phyloP scores from a whole-genome alignment of 2,329 filamentous ascomycete genomes.

The Nothophoma quercina region DNA sequence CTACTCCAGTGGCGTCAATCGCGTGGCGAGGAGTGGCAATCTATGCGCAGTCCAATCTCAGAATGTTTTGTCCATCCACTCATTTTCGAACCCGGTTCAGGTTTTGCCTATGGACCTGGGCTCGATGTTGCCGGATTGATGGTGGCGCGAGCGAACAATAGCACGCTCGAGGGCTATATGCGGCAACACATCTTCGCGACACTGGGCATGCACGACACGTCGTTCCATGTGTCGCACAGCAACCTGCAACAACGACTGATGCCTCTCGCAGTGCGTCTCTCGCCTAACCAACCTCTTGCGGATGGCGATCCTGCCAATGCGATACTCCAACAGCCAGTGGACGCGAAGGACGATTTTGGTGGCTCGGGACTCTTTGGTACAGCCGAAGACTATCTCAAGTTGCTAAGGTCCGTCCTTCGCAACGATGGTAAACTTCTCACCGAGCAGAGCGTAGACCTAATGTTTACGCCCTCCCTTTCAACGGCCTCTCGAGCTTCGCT shows the following conservation, averaged over 20 bases:
- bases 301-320: constrained; percentile 4
- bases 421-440: constrained; percentile 29
- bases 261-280: constrained; percentile 19
- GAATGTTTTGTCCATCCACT: constrained; percentile 27
- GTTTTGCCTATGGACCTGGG: constrained; percentile 30
- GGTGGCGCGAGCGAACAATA: constrained; percentile 30
- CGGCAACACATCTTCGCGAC: constrained; percentile 32
- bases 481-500: constrained; percentile 12
- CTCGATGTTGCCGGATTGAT: constrained; percentile 36
- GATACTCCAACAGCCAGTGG: constrained; percentile 7
- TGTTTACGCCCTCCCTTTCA: constrained; percentile 24
- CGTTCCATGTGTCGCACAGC: constrained; percentile 25
- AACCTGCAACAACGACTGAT: constrained; percentile 25
- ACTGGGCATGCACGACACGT: constrained; percentile 32
- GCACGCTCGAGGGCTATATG: constrained; percentile 35
- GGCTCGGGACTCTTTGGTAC: constrained; percentile 29
- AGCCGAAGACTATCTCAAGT: constrained; percentile 27
- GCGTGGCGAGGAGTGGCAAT: constrained; percentile 15
- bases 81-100: constrained; percentile 38
- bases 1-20: constrained; percentile 23
- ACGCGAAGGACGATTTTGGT: constrained; percentile 27
- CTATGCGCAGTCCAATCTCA: constrained; percentile 18
- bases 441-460: constrained; percentile 19
- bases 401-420: constrained; percentile 28
- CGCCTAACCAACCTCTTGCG: constrained; percentile 15